A percentile compares a stretch with the other conserved stretches of the same genome.
phyloP scores from a whole-genome alignment of 306 rosid genomes.

The Trifolium pratense region DNA sequence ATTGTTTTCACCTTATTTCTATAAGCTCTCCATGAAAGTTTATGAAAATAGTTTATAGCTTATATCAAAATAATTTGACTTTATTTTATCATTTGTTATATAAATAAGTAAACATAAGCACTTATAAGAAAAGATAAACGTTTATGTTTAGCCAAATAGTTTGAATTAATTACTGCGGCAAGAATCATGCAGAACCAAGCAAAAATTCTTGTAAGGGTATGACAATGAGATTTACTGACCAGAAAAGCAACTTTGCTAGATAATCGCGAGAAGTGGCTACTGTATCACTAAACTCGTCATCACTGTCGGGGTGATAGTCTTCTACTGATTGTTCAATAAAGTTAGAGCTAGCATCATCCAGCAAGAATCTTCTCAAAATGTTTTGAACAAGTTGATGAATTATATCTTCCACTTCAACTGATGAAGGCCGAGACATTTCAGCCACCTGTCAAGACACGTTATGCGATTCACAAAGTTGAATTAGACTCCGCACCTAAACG shows the following conservation, averaged over 20 bases:
- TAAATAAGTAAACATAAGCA: no score
- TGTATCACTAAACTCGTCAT: constrained; percentile 54
- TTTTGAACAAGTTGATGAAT: constrained; percentile 85
- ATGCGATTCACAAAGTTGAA: constrained; percentile 19
- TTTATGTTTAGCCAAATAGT: no score
- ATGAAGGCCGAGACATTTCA: constrained; percentile 82
- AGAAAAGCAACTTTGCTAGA: constrained; percentile 96
- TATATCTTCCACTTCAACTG: constrained; percentile 87
- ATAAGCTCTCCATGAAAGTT: no score
- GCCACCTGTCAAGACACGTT: constrained; percentile 60
- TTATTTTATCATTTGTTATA: no score
- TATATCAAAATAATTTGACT: no score
- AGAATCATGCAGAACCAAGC: background rate
- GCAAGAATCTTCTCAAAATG: constrained; percentile 60
- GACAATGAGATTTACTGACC: constrained; percentile 60
- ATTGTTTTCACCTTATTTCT: no score
- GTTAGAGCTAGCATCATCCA: constrained; percentile 57
- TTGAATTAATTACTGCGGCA: background rate
- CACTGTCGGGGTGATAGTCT: constrained; percentile 48
- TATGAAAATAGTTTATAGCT: no score
- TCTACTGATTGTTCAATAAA: constrained; percentile 48
- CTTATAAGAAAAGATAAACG: no score
- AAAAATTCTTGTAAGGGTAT: constrained; percentile 13
- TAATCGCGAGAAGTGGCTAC: constrained; percentile 82
- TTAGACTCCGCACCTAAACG: background rate